Evolutionary conservation across 805 yeast species (phyloP), one percentile per base, ranked within the genome.

Genomic region (Zygosaccharomyces bisporus): DNA sequence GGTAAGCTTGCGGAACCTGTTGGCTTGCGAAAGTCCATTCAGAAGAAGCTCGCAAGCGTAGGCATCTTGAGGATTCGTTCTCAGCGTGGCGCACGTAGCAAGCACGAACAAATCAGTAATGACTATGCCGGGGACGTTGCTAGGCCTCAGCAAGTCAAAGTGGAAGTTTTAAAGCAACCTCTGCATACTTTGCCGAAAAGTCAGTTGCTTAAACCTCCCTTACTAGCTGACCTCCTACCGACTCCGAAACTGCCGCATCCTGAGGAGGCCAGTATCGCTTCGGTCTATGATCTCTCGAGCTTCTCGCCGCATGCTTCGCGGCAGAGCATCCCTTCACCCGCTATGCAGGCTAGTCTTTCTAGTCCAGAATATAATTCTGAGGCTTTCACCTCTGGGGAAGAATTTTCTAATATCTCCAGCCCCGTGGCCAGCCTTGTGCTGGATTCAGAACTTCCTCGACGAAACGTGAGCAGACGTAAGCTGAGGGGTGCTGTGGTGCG

Each of bases 311-410:
- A 17, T 7, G 33, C 23, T 8, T 37, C 37, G 33, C 29, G 45
- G 46, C 34, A 49, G 46, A 24, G 18, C 10, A 21, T 37, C n/a
- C 40, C 38, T 10, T 47, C 47, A 20, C 47, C 50, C 12, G 34
- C 23, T 9, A 21, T 43, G 47, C 19, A 42, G 4, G 56, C 49
- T 7, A 31, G 46, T n/a, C 38, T 58, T n/a, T 53, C 65, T 1
- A 52, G 55, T 33, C 60, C 61, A 4, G 62, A 55, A 34, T 58
- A 55, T 34, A 45, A 53, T 19, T 52, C 56, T 8, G 58, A 56
- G 24, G 47, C 45, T 0, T 52, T 52, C 39, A 52, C 57, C 29
- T 53, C 59, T n/a, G 50, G 57, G 3, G 63, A 56, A 6, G 61
- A 53, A 17, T 52, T 52, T 24, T 51, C 60, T 13, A 63, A 60